These are phyloP conservation scores for Russula sp. DNA, from an alignment of 768 basidiomycete species.

Conservation along the genomic window DNA sequence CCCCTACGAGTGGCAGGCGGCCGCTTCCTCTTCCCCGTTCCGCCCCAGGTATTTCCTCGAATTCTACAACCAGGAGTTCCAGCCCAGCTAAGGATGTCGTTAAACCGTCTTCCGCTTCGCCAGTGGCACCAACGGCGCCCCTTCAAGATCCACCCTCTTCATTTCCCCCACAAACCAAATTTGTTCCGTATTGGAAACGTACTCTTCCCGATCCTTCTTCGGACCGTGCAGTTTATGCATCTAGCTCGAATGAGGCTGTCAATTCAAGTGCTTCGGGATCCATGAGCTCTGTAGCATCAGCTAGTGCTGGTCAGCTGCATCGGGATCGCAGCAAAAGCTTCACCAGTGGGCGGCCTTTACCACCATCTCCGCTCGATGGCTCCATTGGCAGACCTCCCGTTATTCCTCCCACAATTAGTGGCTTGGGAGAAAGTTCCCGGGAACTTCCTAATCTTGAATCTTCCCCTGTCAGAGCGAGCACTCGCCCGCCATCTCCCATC, in stretches of 20 bases:
- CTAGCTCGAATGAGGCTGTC: conserved; percentile 11
- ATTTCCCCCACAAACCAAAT: conserved; percentile 4
- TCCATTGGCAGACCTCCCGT: conserved; percentile 6
- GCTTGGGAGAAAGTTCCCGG: conserved; percentile 1
- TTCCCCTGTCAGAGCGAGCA: conserved; percentile 2
- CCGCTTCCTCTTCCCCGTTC: conserved; percentile 19
- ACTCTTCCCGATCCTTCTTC: conserved; percentile 19
- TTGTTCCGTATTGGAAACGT: conserved; percentile 23
- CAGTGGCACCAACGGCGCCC: background rate
- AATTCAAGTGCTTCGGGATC: conserved; percentile 2
- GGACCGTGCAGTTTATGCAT: conserved; percentile 3
- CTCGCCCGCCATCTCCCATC: conserved; percentile 11
- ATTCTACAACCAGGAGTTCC: conserved; percentile 9
- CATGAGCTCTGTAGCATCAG: background rate
- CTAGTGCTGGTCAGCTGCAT: background rate
- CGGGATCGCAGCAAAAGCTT: conserved; percentile 21
- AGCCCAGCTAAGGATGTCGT: conserved; percentile 18
- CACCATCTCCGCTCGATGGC: conserved; percentile 18
- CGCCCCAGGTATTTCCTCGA: background rate
- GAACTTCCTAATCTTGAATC: conserved; percentile 9
- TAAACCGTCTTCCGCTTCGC: background rate
- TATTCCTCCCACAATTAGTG: conserved; percentile 9
- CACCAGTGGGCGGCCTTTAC: conserved; percentile 17
- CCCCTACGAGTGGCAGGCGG: conserved; percentile 13
- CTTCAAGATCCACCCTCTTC: background rate